phyloP scores from a whole-genome alignment of 2,329 filamentous ascomycete genomes.

The Didymosphaeria variabile region DNA sequence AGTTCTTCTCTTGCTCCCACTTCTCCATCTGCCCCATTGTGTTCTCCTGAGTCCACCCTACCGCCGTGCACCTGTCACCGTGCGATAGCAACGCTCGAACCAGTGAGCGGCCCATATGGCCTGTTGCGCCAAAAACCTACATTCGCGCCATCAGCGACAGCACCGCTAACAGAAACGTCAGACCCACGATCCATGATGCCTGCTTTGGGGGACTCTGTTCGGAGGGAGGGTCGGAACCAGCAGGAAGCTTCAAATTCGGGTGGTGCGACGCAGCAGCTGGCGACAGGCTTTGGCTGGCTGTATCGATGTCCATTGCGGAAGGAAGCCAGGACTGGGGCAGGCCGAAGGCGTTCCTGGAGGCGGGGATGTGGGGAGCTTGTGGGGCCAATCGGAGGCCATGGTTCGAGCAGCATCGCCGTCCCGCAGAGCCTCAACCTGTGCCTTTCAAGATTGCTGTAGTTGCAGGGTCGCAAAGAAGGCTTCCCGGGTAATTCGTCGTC shows the following conservation, averaged over 20 bases:
- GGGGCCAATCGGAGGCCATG: slow-evolving; percentile 39
- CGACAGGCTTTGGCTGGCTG: slow-evolving; percentile 48
- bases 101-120: slow-evolving; percentile 92
- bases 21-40: slow-evolving; percentile 75
- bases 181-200: slow-evolving; percentile 85
- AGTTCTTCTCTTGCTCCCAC: slow-evolving; percentile 69
- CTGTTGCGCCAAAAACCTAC: slow-evolving; percentile 90
- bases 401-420: slow-evolving; percentile 10
- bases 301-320: slow-evolving; percentile 46
- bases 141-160: slow-evolving; percentile 15
- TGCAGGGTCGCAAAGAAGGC: not conserved
- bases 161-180: not conserved
- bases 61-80: slow-evolving; percentile 84
- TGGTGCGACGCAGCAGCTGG: slow-evolving; percentile 45
- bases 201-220: slow-evolving; percentile 74
- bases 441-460: slow-evolving; percentile 20
- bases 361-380: slow-evolving; percentile 32
- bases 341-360: slow-evolving; percentile 27
- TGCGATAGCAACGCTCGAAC: slow-evolving; percentile 82
- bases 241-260: slow-evolving; percentile 70
- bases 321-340: slow-evolving; percentile 14
- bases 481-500: no score
- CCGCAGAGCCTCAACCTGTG: slow-evolving; percentile 27
- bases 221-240: slow-evolving; percentile 85
- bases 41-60: slow-evolving; percentile 84